phyloP scores from a whole-genome alignment of 345 rosid genomes.

The Boechera retrofracta region DNA sequence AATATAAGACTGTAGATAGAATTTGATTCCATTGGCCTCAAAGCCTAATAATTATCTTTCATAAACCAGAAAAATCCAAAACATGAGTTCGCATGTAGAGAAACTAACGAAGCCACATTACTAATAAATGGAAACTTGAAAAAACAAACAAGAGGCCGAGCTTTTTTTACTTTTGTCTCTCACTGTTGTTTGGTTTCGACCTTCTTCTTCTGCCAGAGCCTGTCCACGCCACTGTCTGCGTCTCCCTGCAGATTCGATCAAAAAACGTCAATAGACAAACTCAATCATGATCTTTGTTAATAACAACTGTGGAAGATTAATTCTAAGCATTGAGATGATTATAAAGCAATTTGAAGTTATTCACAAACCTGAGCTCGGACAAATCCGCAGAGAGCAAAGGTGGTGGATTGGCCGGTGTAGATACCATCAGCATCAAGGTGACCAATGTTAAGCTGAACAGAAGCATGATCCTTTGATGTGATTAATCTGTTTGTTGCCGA shows the following conservation, averaged over 20 bases:
- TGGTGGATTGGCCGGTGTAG: slow-evolving; percentile 58
- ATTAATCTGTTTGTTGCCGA: slow-evolving; percentile 77
- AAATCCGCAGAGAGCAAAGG: slow-evolving; percentile 72
- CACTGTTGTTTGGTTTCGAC: slow-evolving; percentile 41
- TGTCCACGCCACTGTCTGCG: slow-evolving; percentile 70
- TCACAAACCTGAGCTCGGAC: slow-evolving; percentile 70
- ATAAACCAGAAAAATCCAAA: background rate
- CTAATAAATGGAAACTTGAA: background rate
- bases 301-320: background rate
- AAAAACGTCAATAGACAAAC: background rate
- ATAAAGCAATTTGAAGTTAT: background rate
- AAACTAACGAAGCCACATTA: background rate
- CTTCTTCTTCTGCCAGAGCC: slow-evolving; percentile 65
- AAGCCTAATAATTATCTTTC: slow-evolving; percentile 10
- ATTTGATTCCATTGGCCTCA: background rate
- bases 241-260: slow-evolving; percentile 56
- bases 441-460: slow-evolving; percentile 71
- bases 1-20: background rate
- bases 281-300: background rate
- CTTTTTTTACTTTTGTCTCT: background rate
- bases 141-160: slow-evolving; percentile 15
- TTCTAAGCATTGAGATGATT: background rate
- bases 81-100: background rate
- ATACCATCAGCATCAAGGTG: slow-evolving; percentile 65
- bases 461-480: slow-evolving; percentile 74